Base-by-base conservation (phyloP, 139 green algal genomes). In the Coelastrella sp. region DNA sequence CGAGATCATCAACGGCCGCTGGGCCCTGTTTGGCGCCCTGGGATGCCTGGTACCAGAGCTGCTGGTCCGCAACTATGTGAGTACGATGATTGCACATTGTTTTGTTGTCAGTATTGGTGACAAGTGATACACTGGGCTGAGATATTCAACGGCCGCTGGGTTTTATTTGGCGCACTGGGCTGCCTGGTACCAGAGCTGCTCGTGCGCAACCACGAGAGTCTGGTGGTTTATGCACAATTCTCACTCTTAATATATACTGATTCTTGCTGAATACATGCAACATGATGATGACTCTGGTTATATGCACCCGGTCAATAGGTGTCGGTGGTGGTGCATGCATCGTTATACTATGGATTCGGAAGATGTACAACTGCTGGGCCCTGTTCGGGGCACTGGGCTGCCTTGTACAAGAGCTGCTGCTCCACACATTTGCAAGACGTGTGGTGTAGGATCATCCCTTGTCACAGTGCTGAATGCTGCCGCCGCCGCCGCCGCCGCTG, bases 121-220 rank as follows among this genome's bases (percentile, higher is more conserved):
- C 32, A 47, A 47, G 32, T 47, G 32, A 47, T 47, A 47, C 32
- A 47, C 32, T 47, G 32, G 32, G 32, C 32, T 47, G 32, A 47
- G 1, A 47, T 47, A 47, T 47, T 47, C 61, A 19, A 19, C 76
- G 58, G 20, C 32, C 17, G 84, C 47, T 89, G 84, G 84, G 84
- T 71, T n/a, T 71, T 89, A 16, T 54, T 89, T 32, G 92, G 92
- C 4, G 85, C 89, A 6, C 80, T 94, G 14, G 92, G 92, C 61
- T 94, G 92, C 80, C 23, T 94, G 22, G 64, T 83, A 32, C 93
- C 93, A 5, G 93, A 95, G 89, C 75, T 93, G 16, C 86, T 95
- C 2, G 82, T 88, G 64, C 47, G 82, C 17, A 77, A 88, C 65
- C 32, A 88, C 4, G 82, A 79, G 66, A 79, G 82, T 79, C 0